Evolutionary conservation across 108 stramenopile genomes (phyloP).

Genomic region (Mediolabrus comicus): DNA sequence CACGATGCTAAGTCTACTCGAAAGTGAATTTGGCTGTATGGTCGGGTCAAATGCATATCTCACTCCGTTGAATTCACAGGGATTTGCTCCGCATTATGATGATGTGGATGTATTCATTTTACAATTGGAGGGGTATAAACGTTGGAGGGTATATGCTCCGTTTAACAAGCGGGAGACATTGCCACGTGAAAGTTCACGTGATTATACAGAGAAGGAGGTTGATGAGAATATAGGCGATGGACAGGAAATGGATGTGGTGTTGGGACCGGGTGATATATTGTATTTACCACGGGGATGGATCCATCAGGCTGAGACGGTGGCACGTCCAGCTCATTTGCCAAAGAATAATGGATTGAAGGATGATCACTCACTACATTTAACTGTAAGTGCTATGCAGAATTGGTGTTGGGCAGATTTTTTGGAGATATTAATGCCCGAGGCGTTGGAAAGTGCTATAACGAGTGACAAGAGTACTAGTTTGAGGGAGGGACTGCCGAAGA

Average conservation of each 20-base stretch:
- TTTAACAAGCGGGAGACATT: conserved; percentile 54
- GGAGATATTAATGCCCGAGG: conserved; percentile 87
- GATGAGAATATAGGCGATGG: conserved; percentile 37
- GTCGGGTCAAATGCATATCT: conserved; percentile 96
- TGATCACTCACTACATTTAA: conserved; percentile 92
- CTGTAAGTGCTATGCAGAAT: conserved; percentile 91
- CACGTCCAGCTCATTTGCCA: conserved; percentile 6
- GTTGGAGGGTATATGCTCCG: conserved; percentile 91
- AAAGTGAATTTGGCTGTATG: conserved; percentile 92
- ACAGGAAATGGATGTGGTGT: conserved; percentile 72
- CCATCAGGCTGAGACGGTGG: conserved; percentile 90
- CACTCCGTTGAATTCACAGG: conserved; percentile 91
- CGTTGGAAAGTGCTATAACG: conserved; percentile 67
- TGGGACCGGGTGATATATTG: conserved; percentile 90
- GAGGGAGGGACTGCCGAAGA: conserved; percentile 83
- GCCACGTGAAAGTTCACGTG: conserved; percentile 69
- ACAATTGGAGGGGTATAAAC: conserved; percentile 89
- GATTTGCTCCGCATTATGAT: conserved; percentile 99
- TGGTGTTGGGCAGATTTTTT: conserved; percentile 93
- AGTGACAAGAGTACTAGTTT: conserved; percentile 59
- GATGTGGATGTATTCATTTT: conserved; percentile 97
- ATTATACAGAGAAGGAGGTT: conserved; percentile 73
- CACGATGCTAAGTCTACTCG: conserved; percentile 81
- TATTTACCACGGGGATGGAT: conserved; percentile 97
- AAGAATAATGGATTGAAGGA: conserved; percentile 31